These are phyloP conservation scores for Tolypocladium capitatum DNA, from an alignment of 2,329 filamentous ascomycete species.

Conservation along the genomic window DNA sequence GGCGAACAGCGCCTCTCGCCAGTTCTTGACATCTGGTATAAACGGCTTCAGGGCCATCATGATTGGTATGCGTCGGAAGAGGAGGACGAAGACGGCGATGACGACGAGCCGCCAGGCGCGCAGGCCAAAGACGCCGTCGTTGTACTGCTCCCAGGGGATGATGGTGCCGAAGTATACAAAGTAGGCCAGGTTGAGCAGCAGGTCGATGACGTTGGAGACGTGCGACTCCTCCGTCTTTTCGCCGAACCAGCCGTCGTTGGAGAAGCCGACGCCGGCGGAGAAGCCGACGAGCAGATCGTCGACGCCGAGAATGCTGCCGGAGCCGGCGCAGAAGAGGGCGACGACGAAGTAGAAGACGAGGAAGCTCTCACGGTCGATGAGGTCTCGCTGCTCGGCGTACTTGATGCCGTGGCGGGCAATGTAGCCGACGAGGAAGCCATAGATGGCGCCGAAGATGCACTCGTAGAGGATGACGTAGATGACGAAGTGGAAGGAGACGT, in stretches of 20 bases:
- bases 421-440: constrained; percentile 79
- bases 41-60: constrained; percentile 86
- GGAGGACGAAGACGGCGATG: constrained; percentile 81
- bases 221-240: constrained; percentile 98
- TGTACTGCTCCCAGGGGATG: constrained; percentile 90
- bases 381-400: constrained; percentile 65
- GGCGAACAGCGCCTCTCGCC: constrained; percentile 92
- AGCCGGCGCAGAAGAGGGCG: constrained; percentile 88
- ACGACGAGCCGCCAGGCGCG: constrained; percentile 85
- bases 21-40: constrained; percentile 95
- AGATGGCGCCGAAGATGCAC: constrained; percentile 83
- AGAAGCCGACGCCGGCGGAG: constrained; percentile 93
- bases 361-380: constrained; percentile 94
- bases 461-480: constrained; percentile 87
- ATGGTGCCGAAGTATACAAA: constrained; percentile 97
- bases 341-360: constrained; percentile 97
- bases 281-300: constrained; percentile 94
- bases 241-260: constrained; percentile 97
- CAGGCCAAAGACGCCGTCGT: constrained; percentile 59
- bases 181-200: constrained; percentile 92
- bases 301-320: constrained; percentile 78
- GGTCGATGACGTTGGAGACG: constrained; percentile 97
- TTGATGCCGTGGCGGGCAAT: constrained; percentile 83
- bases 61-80: constrained; percentile 90
- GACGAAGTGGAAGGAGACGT: constrained; percentile 76